Conservation (phyloP, 805 yeast species). For the Torulaspora indica region DNA sequence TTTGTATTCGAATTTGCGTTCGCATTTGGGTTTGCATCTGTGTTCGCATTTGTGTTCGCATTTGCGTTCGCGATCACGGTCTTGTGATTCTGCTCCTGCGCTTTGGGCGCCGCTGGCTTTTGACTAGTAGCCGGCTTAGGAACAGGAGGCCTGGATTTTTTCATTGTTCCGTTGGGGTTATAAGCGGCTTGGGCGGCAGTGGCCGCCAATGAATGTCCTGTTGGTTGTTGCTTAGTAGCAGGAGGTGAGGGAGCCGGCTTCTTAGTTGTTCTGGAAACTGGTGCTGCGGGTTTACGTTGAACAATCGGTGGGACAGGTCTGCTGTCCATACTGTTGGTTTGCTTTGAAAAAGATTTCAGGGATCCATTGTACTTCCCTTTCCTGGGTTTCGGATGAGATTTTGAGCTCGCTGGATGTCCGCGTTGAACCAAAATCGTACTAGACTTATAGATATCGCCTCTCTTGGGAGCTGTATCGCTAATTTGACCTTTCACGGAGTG, state of each 20-base stretch:
- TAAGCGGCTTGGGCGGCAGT: constrained; percentile 40
- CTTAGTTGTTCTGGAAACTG: constrained; percentile 29
- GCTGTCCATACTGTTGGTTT: constrained; percentile 24
- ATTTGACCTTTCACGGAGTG: constrained; percentile 67
- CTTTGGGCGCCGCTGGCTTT: constrained; percentile 1
- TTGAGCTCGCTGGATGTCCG: constrained; percentile 71
- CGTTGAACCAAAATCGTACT: constrained; percentile 75
- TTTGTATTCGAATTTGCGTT: neutral
- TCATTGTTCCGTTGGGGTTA: constrained; percentile 31
- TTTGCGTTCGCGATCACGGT: neutral
- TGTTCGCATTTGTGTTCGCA: neutral
- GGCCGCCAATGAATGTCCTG: constrained; percentile 36
- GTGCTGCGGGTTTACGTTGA: constrained; percentile 24
- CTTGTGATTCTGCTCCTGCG: constrained; percentile 1
- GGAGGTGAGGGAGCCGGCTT: constrained; percentile 39
- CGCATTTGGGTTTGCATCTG: too few relatives aligned
- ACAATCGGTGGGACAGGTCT: constrained; percentile 29
- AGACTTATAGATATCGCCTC: constrained; percentile 79
- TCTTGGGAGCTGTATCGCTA: constrained; percentile 57
- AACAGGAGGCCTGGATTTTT: constrained; percentile 16
- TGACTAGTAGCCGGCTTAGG: constrained; percentile 21
- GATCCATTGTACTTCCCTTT: constrained; percentile 20
- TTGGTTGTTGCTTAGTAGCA: constrained; percentile 12
- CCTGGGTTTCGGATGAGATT: constrained; percentile 74
- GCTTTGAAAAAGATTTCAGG: constrained; percentile 9